Base-by-base conservation (phyloP, 192 early-diverging fungal species). In the Dissophora ornata region DNA sequence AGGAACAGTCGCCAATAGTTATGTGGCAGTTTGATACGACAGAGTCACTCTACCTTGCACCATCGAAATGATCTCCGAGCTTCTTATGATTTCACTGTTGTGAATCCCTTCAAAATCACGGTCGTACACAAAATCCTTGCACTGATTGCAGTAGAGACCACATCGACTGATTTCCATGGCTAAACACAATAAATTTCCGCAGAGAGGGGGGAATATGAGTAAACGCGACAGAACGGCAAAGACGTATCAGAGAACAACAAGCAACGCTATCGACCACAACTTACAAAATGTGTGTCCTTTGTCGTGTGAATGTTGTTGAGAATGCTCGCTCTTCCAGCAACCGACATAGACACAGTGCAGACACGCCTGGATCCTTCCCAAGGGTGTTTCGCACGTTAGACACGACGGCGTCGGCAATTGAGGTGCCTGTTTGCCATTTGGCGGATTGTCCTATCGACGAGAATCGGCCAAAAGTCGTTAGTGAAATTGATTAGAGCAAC, bases 91-190 rank as follows among this genome's bases (percentile, higher is more conserved):
- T 46, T 67, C 79, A 44, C 57, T 58, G 33, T 50, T 67, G 48
- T 60, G 41, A 25, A 77, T 62, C 2, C 77, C 82, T n/a, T 88
- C 84, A 15, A 96, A 83, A 36, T 91, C 90, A 2, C 81, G 54
- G 74, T 96, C 96, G 70, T 93, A 92, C 0, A 97, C 83, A 74
- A 96, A 96, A 71, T 96, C 93, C 54, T 89, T 83, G 81, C 96
- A 97, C 18, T 82, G 80, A 9, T 45, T 44, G 62, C 96, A 97
- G 77, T 85, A 97, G 19, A 96, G 59, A 11, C 69, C 82, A 49
- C 82, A 84, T 22, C 84, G 87, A 55, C 74, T 71, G 57, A 95
- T 88, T 60, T 97, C 95, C 67, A 96, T 85, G 3, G 93, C 92
- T 85, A 88, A n/a, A n/a, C n/a, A n/a, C n/a, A n/a, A n/a, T n/a